A percentile compares a stretch with the other conserved stretches of the same genome.
Evolutionary conservation across 176 grass and related monocot genomes (phyloP).

Genomic region (Neostapfia colusana): DNA sequence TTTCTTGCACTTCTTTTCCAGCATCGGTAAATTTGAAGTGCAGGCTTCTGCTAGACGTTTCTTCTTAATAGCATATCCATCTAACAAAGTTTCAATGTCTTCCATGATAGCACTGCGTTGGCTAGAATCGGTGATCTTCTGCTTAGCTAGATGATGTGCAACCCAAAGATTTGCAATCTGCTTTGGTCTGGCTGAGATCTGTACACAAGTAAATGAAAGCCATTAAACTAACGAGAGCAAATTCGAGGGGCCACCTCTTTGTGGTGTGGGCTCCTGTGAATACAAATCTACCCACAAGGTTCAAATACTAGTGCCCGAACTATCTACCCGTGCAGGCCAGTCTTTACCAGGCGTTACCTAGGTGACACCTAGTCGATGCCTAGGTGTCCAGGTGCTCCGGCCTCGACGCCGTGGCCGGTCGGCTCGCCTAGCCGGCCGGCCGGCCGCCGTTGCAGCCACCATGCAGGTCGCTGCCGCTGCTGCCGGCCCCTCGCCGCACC

Average conservation of each 20-base stretch:
- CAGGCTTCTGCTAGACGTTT: background rate
- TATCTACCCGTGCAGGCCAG: background rate
- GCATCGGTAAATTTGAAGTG: slow-evolving; percentile 26
- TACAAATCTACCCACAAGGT: background rate
- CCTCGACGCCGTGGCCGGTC: too few species aligned
- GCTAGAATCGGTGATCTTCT: slow-evolving; percentile 29
- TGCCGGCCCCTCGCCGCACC: too few species aligned
- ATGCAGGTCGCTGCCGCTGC: too few species aligned
- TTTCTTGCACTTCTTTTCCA: slow-evolving; percentile 41
- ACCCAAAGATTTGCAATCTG: slow-evolving; percentile 18
- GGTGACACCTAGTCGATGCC: too few species aligned
- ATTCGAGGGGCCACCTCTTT: background rate
- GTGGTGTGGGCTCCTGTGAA: background rate
- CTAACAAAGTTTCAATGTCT: slow-evolving; percentile 38
- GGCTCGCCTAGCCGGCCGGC: too few species aligned
- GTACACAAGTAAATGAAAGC: slow-evolving; percentile 12
- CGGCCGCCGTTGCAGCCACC: too few species aligned
- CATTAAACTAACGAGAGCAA: slow-evolving; percentile 24
- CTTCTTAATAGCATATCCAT: slow-evolving; percentile 20
- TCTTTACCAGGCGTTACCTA: too few species aligned
- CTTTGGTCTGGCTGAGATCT: slow-evolving; percentile 32
- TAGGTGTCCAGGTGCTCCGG: too few species aligned
- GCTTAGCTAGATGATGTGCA: slow-evolving; percentile 30
- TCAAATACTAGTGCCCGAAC: background rate
- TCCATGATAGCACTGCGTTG: slow-evolving; percentile 23